Evolutionary conservation across 495 filamentous ascomycete species (phyloP), one percentile per base, ranked within the genome.

Genomic region (Bacidia gigantensis): DNA sequence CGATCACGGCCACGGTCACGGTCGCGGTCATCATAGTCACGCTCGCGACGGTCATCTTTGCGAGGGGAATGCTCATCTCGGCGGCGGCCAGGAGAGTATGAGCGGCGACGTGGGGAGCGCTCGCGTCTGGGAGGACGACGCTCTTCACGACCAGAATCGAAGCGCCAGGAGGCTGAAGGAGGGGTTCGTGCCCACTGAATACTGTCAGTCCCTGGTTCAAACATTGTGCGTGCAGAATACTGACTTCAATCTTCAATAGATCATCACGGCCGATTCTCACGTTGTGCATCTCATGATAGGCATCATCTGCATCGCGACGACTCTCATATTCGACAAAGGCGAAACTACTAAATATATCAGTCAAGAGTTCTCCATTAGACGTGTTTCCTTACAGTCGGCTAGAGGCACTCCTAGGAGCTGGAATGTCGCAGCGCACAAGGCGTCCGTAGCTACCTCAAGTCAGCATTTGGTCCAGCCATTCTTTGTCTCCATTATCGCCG

Each of bases 281-380:
- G 72, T 96, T 96, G 67, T 99, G 92, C 93, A 99, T 97, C 69
- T 99, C 92, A 68, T 97, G 88, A 65, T 99, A 99, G 26, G 92
- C 92, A 76, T 99, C 92, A 71, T 99, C 92, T 43, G 92, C 89
- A 76, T 99, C 92, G 60, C 92, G 93, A 60, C 92, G 88, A 68
- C 88, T 94, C 73, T 99, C 92, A 68, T 99, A 99, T 70, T 99
- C 92, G 49, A 99, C 92, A 70, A 99, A 99, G 17, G 92, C 92
- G 67, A 99, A 99, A 54, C 92, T 98, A 59, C 3, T 55, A 58
- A 17, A 26, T n/a, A 23, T 24, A 18, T 54, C 21, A 57, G 43
- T 5, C 23, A 12, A 21, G 20, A 5, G 22, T 29, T 23, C 56
- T 47, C 12, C 22, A 41, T 23, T 21, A 29, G 32, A 14, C 26